Evolutionary conservation across 805 yeast genomes (phyloP).

Genomic region (Ogataea methanolica): DNA sequence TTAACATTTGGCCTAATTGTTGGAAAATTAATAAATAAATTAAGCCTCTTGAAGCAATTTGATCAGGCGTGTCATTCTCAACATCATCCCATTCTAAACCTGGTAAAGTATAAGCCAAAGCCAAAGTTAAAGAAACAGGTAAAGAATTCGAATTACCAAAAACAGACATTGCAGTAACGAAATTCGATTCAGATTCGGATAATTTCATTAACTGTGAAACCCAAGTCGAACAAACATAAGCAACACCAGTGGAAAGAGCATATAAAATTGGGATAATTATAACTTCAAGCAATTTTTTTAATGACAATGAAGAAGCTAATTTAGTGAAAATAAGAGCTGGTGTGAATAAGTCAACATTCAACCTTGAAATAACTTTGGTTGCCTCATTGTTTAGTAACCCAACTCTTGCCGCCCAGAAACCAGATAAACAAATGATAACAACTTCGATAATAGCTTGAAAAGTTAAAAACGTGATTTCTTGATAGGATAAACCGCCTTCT

Average conservation of each 20-base stretch:
- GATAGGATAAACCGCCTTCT: conserved; percentile 17
- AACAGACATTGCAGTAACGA: conserved; percentile 94
- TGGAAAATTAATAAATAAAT: conserved; percentile 71
- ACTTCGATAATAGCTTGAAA: conserved; percentile 91
- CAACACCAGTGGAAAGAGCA: conserved; percentile 75
- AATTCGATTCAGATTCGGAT: conserved; percentile 75
- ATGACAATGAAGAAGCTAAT: conserved; percentile 58
- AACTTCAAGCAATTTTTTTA: conserved; percentile 74
- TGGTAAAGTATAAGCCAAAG: conserved; percentile 73
- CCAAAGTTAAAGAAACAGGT: conserved; percentile 85
- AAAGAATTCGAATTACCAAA: conserved; percentile 94
- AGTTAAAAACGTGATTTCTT: conserved; percentile 58
- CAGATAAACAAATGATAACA: conserved; percentile 78
- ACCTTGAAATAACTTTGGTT: conserved; percentile 70
- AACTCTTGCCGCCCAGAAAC: conserved; percentile 75
- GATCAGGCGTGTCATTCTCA: conserved; percentile 59
- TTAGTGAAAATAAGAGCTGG: conserved; percentile 93
- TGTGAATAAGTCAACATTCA: conserved; percentile 90
- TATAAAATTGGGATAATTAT: conserved; percentile 80
- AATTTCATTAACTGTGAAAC: conserved; percentile 51
- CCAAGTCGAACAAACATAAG: conserved; percentile 57
- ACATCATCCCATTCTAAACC: conserved; percentile 72
- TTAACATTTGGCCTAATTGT: conserved; percentile 74
- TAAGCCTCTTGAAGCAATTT: conserved; percentile 75
- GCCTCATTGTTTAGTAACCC: conserved; percentile 66